Conservation (phyloP, 2,329 filamentous ascomycete species). For the Pseudohalonectria lignicola region DNA sequence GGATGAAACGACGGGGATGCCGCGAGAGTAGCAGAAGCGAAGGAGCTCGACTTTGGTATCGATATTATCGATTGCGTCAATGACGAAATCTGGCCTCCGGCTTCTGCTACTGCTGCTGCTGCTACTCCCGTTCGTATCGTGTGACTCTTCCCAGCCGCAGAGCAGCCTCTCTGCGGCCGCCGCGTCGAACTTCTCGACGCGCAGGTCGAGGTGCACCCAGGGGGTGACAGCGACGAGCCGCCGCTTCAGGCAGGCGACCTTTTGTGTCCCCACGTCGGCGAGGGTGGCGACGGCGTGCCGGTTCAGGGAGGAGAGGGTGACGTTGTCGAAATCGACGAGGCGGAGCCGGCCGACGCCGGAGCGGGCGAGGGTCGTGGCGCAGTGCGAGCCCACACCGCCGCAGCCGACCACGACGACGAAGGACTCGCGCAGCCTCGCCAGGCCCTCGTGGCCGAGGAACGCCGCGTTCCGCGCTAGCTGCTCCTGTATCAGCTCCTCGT, state of each 20-base stretch:
- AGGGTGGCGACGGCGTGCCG: conserved; percentile 92
- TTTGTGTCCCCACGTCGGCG: conserved; percentile 84
- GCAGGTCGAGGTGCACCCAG: conserved; percentile 83
- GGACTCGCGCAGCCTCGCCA: conserved; percentile 66
- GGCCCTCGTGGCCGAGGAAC: conserved; percentile 74
- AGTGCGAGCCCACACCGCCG: conserved; percentile 91
- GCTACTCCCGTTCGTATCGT: background rate
- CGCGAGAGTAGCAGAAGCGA: conserved; percentile 72
- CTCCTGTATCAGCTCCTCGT: conserved; percentile 79
- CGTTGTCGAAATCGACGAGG: conserved; percentile 94
- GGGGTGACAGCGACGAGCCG: conserved; percentile 78
- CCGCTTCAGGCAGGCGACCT: conserved; percentile 74
- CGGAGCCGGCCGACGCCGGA: conserved; percentile 83
- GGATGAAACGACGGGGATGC: conserved; percentile 75
- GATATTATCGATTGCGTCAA: conserved; percentile 98
- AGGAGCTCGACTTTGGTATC: conserved; percentile 89
- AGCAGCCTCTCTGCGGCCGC: conserved; percentile 56
- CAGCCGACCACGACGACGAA: conserved; percentile 88
- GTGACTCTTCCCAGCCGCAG: conserved; percentile 50
- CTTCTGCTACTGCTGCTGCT: no score
- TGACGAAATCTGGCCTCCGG: conserved; percentile 68
- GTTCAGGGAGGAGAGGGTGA: conserved; percentile 87
- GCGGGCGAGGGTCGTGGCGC: conserved; percentile 71
- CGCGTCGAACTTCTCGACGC: conserved; percentile 72
- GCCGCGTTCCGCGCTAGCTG: conserved; percentile 88